phyloP scores from a whole-genome alignment of 1,284 basidiomycete genomes.

The Acaromyces ingoldii region DNA sequence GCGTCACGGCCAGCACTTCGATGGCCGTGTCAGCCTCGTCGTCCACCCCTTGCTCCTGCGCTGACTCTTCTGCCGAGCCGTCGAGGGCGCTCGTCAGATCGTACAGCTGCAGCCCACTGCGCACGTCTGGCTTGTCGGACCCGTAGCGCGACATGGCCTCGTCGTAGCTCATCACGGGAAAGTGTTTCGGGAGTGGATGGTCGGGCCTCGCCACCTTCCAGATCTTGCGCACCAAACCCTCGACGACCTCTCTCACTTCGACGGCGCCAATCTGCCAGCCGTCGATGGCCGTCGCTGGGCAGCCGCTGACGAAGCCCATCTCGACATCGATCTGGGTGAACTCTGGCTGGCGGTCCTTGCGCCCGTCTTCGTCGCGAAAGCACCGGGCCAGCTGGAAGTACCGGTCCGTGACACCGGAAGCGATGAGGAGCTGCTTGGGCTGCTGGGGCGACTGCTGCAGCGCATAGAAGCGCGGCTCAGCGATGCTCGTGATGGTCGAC shows the following conservation, averaged over 20 bases:
- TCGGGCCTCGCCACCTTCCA: constrained; percentile 63
- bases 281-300: constrained; percentile 53
- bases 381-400: constrained; percentile 91
- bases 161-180: constrained; percentile 37
- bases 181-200: constrained; percentile 5
- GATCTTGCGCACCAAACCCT: constrained; percentile 53
- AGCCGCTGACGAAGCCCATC: constrained; percentile 86
- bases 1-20: constrained; percentile 27
- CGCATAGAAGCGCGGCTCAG: constrained; percentile 71
- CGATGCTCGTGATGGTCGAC: not conserved
- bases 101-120: constrained; percentile 62
- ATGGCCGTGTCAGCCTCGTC: constrained; percentile 7
- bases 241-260: constrained; percentile 35
- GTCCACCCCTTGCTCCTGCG: not conserved
- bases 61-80: not conserved
- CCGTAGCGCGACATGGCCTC: constrained; percentile 60
- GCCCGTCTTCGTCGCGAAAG: constrained; percentile 89
- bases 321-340: constrained; percentile 96
- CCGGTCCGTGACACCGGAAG: constrained; percentile 78
- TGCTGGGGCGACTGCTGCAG: constrained; percentile 92
- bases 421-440: constrained; percentile 87
- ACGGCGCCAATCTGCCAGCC: constrained; percentile 65
- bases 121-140: constrained; percentile 88
- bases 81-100: constrained; percentile 15
- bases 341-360: constrained; percentile 90